phyloP scores from a whole-genome alignment of 2,329 filamentous ascomycete species.

The Ampelomyces quisqualis region DNA sequence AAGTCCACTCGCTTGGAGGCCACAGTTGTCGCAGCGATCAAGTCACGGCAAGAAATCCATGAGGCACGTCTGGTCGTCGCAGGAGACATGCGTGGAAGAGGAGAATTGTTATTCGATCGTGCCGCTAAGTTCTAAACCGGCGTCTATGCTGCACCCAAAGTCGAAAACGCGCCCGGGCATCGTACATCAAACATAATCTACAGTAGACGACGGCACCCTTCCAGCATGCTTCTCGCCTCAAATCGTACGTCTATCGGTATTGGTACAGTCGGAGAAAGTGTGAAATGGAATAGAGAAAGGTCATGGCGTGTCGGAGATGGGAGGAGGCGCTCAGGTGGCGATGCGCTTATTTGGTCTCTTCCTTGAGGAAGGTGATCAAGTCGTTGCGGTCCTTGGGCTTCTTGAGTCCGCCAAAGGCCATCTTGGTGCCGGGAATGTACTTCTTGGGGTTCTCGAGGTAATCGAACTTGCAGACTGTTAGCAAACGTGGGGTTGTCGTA shows the following conservation, averaged over 20 bases:
- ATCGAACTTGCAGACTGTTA: conserved; percentile 64
- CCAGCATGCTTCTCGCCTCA: conserved; percentile 28
- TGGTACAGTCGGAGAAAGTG: conserved; percentile 40
- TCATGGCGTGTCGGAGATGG: conserved; percentile 27
- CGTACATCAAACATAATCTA: conserved; percentile 42
- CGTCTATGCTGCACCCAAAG: conserved; percentile 38
- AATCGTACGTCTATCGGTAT: conserved; percentile 46
- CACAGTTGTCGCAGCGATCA: background rate
- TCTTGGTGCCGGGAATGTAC: conserved; percentile 99
- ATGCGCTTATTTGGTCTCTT: conserved; percentile 66
- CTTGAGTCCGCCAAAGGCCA: conserved; percentile 99
- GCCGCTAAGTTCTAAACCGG: conserved; percentile 38
- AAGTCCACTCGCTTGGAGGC: background rate
- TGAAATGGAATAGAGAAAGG: conserved; percentile 26
- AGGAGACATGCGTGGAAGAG: conserved; percentile 18
- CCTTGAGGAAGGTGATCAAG: conserved; percentile 82
- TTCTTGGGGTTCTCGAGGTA: conserved; percentile 99
- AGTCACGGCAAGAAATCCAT: no score
- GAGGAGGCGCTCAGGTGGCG: conserved; percentile 17
- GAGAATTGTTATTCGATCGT: conserved; percentile 43
- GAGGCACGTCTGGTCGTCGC: background rate
- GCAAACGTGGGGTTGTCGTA: background rate
- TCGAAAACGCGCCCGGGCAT: conserved; percentile 35
- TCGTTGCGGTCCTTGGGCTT: conserved; percentile 99
- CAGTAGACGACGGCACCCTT: conserved; percentile 29